A percentile compares a stretch with the other conserved stretches of the same genome.
These are phyloP conservation scores for Pythium sp. DNA, from an alignment of 352 stramenopile species.

Conservation along the genomic window DNA sequence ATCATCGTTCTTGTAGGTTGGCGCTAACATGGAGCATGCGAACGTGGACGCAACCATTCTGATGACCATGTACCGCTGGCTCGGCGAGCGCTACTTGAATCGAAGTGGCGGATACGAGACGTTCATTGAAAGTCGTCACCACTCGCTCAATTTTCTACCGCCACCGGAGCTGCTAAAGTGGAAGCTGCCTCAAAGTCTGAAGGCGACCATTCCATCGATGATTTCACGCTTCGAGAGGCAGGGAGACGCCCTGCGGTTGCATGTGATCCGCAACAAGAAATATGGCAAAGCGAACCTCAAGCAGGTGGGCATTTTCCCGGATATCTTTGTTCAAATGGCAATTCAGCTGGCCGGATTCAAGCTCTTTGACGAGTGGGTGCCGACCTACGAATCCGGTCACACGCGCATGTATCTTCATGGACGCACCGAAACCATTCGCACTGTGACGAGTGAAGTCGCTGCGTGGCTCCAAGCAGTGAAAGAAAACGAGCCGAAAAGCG, in stretches of 20 bases:
- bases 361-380: slow-evolving; percentile 83
- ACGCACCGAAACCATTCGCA: slow-evolving; percentile 87
- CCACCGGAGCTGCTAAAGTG: slow-evolving; percentile 56
- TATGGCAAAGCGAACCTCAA: slow-evolving; percentile 87
- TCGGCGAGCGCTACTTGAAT: slow-evolving; percentile 61
- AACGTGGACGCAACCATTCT: slow-evolving; percentile 93
- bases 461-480: slow-evolving; percentile 73
- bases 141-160: slow-evolving; percentile 53
- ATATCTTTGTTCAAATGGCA: slow-evolving; percentile 94
- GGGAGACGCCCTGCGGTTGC: slow-evolving; percentile 70
- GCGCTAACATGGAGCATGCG: slow-evolving; percentile 92
- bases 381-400: slow-evolving; percentile 95
- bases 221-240: slow-evolving; percentile 65
- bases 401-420: slow-evolving; percentile 92
- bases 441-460: slow-evolving; percentile 70
- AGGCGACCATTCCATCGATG: slow-evolving; percentile 41
- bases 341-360: slow-evolving; percentile 91
- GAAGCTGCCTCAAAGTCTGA: slow-evolving; percentile 37
- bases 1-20: slow-evolving; percentile 38
- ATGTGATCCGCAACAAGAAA: slow-evolving; percentile 76
- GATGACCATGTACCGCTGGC: slow-evolving; percentile 59
- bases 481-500: slow-evolving; percentile 37
- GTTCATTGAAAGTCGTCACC: slow-evolving; percentile 58
- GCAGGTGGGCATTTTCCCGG: slow-evolving; percentile 76
- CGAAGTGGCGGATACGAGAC: slow-evolving; percentile 59